Conservation (phyloP, 1,284 basidiomycete species). For the Entoloma clypeatum region DNA sequence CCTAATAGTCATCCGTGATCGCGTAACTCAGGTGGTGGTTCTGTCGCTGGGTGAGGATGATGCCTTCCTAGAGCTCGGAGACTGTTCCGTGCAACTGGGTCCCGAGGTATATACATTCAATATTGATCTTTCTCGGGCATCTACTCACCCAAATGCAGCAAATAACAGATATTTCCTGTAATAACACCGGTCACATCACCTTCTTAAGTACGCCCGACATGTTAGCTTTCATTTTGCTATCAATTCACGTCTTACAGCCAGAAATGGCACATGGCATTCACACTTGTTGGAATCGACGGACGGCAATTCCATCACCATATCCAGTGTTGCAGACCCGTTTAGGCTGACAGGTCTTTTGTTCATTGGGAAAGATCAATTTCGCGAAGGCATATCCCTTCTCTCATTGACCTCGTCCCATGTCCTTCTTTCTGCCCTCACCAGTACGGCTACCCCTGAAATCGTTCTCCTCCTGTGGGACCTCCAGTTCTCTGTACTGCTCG, state of each 20-base stretch:
- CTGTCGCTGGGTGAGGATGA: slow-evolving; percentile 24
- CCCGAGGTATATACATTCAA: slow-evolving; percentile 21
- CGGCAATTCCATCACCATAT: slow-evolving; percentile 23
- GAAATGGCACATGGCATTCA: slow-evolving; percentile 44
- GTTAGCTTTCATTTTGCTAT: not conserved
- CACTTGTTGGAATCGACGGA: slow-evolving; percentile 35
- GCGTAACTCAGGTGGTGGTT: slow-evolving; percentile 22
- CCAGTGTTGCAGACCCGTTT: slow-evolving; percentile 35
- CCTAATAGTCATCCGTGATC: slow-evolving; percentile 19
- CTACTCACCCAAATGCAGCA: slow-evolving; percentile 19
- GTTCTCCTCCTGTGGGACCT: slow-evolving; percentile 70
- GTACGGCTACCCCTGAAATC: slow-evolving; percentile 42
- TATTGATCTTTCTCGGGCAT: not conserved
- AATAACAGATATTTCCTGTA: slow-evolving; percentile 39
- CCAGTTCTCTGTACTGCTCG: slow-evolving; percentile 62
- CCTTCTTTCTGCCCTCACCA: slow-evolving; percentile 49
- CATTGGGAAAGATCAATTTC: slow-evolving; percentile 19
- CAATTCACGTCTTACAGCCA: slow-evolving; percentile 26
- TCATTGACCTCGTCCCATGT: slow-evolving; percentile 62
- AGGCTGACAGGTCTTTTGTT: slow-evolving; percentile 38
- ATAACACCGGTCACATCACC: slow-evolving; percentile 44
- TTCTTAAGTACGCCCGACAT: slow-evolving; percentile 41
- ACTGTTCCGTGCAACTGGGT: slow-evolving; percentile 20
- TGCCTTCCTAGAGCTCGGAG: slow-evolving; percentile 23
- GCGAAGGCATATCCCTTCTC: slow-evolving; percentile 39